A percentile compares a stretch with the other conserved stretches of the same genome.
Conservation (phyloP, 106 monocot species). For the Amphibolis antarctica region DNA sequence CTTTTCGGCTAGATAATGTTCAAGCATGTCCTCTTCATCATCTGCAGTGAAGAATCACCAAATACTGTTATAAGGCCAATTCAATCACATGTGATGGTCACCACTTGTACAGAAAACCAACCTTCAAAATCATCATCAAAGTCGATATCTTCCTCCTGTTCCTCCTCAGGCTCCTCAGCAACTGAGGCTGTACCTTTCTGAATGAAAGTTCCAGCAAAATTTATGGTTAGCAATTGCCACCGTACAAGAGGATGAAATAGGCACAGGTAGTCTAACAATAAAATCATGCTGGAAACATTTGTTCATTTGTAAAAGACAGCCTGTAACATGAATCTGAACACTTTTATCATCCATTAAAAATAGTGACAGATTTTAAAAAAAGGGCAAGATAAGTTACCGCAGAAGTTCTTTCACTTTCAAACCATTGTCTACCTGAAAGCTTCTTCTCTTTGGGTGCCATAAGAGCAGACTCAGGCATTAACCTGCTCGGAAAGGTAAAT, state of each 20-base stretch:
- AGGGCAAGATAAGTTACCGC: conserved; percentile 24
- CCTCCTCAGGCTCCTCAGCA: conserved; percentile 75
- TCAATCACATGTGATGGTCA: neutral
- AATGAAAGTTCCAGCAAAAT: neutral
- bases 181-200: conserved; percentile 63
- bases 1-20: conserved; percentile 79
- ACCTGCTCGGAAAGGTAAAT: conserved; percentile 23
- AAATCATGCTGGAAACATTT: no score
- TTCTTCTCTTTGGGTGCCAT: conserved; percentile 73
- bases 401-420: conserved; percentile 81
- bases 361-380: no score
- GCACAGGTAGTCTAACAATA: neutral
- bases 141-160: conserved; percentile 81
- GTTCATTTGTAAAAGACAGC: no score
- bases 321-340: no score
- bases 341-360: no score
- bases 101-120: conserved; percentile 7
- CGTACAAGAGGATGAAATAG: neutral
- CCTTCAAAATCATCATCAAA: conserved; percentile 99
- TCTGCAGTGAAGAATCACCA: neutral
- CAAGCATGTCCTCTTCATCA: conserved; percentile 97
- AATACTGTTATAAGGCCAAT: neutral
- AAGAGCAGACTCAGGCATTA: conserved; percentile 94
- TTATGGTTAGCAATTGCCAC: neutral
- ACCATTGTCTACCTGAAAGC: conserved; percentile 75